phyloP scores from a whole-genome alignment of 2,329 filamentous ascomycete species.

The Tolypocladium sp. region DNA sequence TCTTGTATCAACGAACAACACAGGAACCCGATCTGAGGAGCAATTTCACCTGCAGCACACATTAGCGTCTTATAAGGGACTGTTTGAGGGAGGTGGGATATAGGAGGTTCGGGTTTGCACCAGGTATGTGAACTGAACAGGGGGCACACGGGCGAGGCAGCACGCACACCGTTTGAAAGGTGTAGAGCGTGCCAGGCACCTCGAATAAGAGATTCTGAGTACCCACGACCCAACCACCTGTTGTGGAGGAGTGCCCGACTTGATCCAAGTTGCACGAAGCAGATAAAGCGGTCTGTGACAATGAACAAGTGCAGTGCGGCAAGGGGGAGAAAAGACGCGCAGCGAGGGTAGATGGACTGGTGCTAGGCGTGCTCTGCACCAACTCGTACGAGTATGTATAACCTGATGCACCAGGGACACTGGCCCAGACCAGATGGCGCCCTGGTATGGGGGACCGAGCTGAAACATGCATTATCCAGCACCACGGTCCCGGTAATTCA shows the following conservation, averaged over 20 bases:
- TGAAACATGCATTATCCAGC: not conserved
- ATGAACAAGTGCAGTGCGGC: not conserved
- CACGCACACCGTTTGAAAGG: not conserved
- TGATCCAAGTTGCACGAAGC: not conserved
- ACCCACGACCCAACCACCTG: not conserved
- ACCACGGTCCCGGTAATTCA: not conserved
- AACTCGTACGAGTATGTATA: not conserved
- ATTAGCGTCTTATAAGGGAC: not conserved
- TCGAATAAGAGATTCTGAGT: no score
- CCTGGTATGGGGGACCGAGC: not conserved
- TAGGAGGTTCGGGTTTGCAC: not conserved
- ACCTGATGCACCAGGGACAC: not conserved
- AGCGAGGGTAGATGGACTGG: not conserved
- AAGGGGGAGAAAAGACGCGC: not conserved
- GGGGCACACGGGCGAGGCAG: not conserved
- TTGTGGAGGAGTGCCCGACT: not conserved
- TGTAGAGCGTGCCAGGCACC: not conserved
- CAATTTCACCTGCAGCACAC: not conserved
- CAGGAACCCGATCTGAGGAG: not conserved
- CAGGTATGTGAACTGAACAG: not conserved
- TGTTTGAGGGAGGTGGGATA: not conserved
- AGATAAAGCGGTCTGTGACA: not conserved
- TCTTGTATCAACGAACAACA: not conserved
- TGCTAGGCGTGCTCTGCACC: not conserved
- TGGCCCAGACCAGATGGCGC: not conserved